A percentile compares a stretch with the other conserved stretches of the same genome.
phyloP scores from a whole-genome alignment of 2,329 filamentous ascomycete genomes.

The Colletotrichum sp. region DNA sequence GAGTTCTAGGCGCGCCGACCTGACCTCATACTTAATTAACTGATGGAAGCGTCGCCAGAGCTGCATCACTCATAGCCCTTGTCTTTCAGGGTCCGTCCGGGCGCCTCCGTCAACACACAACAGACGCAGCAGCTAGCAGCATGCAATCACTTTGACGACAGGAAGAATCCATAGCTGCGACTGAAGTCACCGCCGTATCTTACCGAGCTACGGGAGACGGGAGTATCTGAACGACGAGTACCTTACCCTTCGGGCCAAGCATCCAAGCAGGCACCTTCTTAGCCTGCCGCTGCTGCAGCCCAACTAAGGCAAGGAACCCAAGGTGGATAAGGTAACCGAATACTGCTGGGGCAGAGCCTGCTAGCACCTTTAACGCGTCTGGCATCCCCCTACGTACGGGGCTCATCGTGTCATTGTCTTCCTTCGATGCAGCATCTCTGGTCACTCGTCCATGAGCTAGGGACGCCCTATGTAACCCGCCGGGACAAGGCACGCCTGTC shows the following conservation, averaged over 20 bases:
- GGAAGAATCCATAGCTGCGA: not conserved
- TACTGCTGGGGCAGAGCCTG: not conserved
- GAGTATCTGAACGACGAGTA: not conserved
- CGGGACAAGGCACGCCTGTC: not conserved
- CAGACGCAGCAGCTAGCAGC: not conserved
- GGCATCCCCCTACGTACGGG: constrained; percentile 10
- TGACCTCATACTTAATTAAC: constrained; percentile 10
- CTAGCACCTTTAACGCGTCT: not conserved
- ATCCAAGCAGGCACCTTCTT: not conserved
- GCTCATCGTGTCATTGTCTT: not conserved
- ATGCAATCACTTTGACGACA: not conserved
- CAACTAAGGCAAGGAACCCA: not conserved
- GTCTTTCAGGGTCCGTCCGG: not conserved
- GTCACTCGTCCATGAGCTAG: not conserved
- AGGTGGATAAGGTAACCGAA: not conserved
- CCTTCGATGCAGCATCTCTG: not conserved
- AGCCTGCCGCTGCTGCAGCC: not conserved
- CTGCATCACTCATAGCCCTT: not conserved
- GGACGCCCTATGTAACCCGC: not conserved
- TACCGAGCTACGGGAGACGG: not conserved
- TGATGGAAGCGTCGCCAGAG: not conserved
- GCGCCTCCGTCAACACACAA: not conserved
- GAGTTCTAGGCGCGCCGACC: not conserved
- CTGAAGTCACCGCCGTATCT: not conserved
- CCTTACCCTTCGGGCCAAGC: not conserved